Evolutionary conservation across 2,329 filamentous ascomycete genomes (phyloP).

Genomic region (Eutypella sp.): DNA sequence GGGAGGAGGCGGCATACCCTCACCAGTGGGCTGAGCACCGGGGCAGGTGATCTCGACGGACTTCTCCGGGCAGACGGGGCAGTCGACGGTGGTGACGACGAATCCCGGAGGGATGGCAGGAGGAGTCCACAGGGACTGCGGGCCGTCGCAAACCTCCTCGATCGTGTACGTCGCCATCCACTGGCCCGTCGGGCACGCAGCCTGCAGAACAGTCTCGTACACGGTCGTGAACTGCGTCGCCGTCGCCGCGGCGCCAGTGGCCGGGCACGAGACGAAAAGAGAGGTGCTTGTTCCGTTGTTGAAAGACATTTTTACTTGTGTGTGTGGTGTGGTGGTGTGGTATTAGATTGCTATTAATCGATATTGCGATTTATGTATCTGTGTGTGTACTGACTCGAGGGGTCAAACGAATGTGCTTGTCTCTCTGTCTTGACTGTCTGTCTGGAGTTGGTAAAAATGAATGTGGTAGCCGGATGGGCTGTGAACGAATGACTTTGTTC

Average conservation of each 20-base stretch:
- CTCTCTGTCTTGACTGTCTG: no score
- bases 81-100: slow-evolving; percentile 32
- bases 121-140: slow-evolving; percentile 23
- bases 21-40: slow-evolving; percentile 24
- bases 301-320: slow-evolving; percentile 17
- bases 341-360: not conserved
- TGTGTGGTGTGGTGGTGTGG: slow-evolving; percentile 3
- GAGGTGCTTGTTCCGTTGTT: slow-evolving; percentile 25
- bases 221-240: slow-evolving; percentile 30
- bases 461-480: slow-evolving; percentile 19
- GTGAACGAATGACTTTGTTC: slow-evolving; percentile 21
- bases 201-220: slow-evolving; percentile 32
- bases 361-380: not conserved
- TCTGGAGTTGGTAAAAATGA: slow-evolving; percentile 16
- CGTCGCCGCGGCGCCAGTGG: slow-evolving; percentile 15
- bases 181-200: slow-evolving; percentile 32
- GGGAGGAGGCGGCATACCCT: slow-evolving; percentile 12
- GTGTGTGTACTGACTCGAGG: not conserved
- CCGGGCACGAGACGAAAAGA: slow-evolving; percentile 25
- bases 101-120: slow-evolving; percentile 32
- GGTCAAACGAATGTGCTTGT: slow-evolving; percentile 8
- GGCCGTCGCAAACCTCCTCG: slow-evolving; percentile 29
- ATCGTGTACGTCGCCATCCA: slow-evolving; percentile 39
- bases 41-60: slow-evolving; percentile 34
- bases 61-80: slow-evolving; percentile 26